These are phyloP conservation scores for Coccomyxa sp. DNA, from an alignment of 139 green algal species.

Conservation along the genomic window DNA sequence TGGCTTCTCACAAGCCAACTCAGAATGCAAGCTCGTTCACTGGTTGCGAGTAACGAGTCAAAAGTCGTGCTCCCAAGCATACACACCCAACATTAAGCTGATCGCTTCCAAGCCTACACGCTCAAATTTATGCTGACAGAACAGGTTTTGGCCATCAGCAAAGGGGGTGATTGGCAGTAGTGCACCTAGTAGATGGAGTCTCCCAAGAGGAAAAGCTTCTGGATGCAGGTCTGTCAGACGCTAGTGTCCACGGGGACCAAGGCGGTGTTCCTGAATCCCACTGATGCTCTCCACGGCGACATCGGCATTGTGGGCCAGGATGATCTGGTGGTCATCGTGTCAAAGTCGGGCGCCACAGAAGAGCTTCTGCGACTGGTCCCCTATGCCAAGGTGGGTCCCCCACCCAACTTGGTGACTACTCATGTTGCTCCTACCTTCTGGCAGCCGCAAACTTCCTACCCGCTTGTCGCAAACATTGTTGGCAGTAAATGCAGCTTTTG, in stretches of 20 bases:
- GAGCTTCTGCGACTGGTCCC: constrained; percentile 59
- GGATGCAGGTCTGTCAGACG: constrained; percentile 30
- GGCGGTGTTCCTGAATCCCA: constrained; percentile 51
- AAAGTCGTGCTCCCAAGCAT: too few species aligned
- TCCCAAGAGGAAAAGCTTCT: too few species aligned
- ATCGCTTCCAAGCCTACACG: too few species aligned
- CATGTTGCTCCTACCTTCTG: background rate
- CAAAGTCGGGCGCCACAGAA: constrained; percentile 51
- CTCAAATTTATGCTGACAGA: too few species aligned
- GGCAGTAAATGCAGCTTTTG: background rate
- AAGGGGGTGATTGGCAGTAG: too few species aligned
- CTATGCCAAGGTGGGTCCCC: constrained; percentile 28
- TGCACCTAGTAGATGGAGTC: too few species aligned
- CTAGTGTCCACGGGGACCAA: constrained; percentile 67
- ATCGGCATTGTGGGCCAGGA: constrained; percentile 44
- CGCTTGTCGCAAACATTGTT: background rate
- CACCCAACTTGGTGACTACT: background rate
- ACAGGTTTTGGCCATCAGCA: too few species aligned
- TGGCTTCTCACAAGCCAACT: too few species aligned
- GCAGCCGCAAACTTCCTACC: background rate
- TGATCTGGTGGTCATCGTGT: constrained; percentile 60
- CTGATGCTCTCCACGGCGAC: constrained; percentile 62
- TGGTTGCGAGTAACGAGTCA: too few species aligned
- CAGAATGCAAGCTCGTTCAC: too few species aligned
- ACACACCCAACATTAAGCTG: too few species aligned